Evolutionary conservation across 2,329 filamentous ascomycete genomes (phyloP).

Genomic region (Alternaria sp.): DNA sequence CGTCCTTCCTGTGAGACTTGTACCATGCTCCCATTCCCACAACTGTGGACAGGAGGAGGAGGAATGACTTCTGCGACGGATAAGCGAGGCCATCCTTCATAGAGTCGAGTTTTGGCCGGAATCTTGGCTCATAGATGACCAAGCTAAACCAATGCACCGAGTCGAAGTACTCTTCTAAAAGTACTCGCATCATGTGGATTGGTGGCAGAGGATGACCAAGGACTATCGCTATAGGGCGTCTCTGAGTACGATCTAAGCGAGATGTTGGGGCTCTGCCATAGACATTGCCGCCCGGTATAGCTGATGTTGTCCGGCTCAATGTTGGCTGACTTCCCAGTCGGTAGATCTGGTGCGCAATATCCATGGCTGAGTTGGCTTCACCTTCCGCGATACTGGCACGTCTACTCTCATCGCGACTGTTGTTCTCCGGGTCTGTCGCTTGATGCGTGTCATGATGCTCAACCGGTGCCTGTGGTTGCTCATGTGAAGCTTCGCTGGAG

Average conservation of each 20-base stretch:
- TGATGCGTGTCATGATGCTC: not conserved
- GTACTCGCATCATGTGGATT: conserved; percentile 31
- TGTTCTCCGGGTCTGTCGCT: not conserved
- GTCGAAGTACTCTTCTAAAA: conserved; percentile 52
- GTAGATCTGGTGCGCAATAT: conserved; percentile 32
- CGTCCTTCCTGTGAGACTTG: conserved; percentile 29
- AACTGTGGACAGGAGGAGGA: conserved; percentile 48
- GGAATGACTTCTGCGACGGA: conserved; percentile 45
- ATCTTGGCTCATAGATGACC: conserved; percentile 51
- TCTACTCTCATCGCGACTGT: conserved; percentile 5
- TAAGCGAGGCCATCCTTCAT: conserved; percentile 41
- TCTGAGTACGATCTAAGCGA: conserved; percentile 18
- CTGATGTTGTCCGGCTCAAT: conserved; percentile 42
- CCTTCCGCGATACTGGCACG: conserved; percentile 5
- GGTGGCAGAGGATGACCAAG: conserved; percentile 34
- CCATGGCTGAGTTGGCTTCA: conserved; percentile 45
- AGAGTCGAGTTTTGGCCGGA: conserved; percentile 43
- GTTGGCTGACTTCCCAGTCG: conserved; percentile 19
- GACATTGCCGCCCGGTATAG: conserved; percentile 18
- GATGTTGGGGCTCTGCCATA: not conserved
- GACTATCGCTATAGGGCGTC: conserved; percentile 23
- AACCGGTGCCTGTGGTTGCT: not conserved
- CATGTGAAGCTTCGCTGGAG: conserved; percentile 9
- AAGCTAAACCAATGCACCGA: conserved; percentile 56
- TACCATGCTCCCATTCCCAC: conserved; percentile 52